Conservation (phyloP, 345 rosid genomes). For the Eutrema yunnanense region DNA sequence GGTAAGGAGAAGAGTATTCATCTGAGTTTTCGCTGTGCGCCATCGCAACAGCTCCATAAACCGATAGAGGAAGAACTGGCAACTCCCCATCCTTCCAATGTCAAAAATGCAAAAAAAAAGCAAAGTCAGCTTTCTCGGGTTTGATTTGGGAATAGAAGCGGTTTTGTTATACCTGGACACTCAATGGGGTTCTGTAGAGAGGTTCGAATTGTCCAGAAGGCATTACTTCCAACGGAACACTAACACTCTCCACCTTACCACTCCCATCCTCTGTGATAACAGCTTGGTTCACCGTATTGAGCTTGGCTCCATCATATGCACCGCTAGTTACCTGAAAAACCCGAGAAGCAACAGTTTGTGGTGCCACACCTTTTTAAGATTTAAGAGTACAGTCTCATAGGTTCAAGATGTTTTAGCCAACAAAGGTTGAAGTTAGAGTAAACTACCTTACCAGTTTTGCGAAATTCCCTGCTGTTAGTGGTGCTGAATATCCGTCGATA, state of each 20-base stretch:
- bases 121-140: neutral
- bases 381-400: neutral
- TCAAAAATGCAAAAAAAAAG: neutral
- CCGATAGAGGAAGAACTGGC: conserved; percentile 83
- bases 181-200: conserved; percentile 68
- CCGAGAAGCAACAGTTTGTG: neutral
- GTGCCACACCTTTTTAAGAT: neutral
- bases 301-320: conserved; percentile 69
- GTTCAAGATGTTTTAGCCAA: conserved; percentile 11
- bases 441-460: conserved; percentile 96
- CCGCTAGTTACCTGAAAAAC: conserved; percentile 55
- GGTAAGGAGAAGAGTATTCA: conserved; percentile 85
- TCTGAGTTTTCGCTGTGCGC: conserved; percentile 80
- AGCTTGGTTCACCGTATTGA: conserved; percentile 64
- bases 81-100: conserved; percentile 71
- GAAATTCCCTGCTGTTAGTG: conserved; percentile 79
- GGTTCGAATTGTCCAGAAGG: conserved; percentile 96
- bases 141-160: neutral
- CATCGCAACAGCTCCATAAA: conserved; percentile 91
- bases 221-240: conserved; percentile 81
- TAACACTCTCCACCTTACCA: conserved; percentile 47
- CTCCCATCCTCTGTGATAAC: conserved; percentile 50
- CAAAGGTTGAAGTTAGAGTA: conserved; percentile 31
- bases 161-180: conserved; percentile 51
- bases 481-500: conserved; percentile 90